Conservation (phyloP, 352 stramenopile genomes). For the Poterioochromonas sp. region DNA sequence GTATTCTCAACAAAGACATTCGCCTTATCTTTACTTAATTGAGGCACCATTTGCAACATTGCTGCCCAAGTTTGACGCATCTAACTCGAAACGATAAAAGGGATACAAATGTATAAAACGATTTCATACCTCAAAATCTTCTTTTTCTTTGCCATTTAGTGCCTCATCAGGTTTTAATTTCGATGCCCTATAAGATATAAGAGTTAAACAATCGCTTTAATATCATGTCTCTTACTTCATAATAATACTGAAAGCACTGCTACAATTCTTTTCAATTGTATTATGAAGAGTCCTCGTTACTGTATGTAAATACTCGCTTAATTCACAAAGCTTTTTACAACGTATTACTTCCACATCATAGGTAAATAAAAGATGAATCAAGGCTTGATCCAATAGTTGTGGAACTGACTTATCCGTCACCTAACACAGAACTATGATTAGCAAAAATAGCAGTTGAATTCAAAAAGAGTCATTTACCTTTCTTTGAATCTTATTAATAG, state of each 20-base stretch:
- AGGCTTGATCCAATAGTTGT: background rate
- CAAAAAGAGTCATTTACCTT: background rate
- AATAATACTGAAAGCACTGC: background rate
- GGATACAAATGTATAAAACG: background rate
- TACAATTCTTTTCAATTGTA: background rate
- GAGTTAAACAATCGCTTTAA: background rate
- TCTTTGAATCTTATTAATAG: background rate
- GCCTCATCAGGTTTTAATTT: background rate
- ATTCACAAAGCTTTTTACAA: background rate
- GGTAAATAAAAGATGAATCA: background rate
- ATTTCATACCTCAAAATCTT: constrained; percentile 2
- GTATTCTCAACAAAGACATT: background rate
- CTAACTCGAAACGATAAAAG: background rate
- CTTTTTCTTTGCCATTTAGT: background rate
- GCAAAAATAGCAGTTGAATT: background rate
- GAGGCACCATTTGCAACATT: constrained; percentile 8
- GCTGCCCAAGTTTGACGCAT: background rate
- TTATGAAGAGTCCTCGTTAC: background rate
- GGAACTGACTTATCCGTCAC: background rate
- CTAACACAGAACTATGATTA: background rate
- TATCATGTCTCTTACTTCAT: background rate
- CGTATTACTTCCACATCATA: background rate
- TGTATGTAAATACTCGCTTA: constrained; percentile 2
- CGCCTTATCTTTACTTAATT: background rate
- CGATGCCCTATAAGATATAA: background rate